These are phyloP conservation scores for Hura crepitans DNA, from an alignment of 441 rosid genomes.

Conservation along the genomic window DNA sequence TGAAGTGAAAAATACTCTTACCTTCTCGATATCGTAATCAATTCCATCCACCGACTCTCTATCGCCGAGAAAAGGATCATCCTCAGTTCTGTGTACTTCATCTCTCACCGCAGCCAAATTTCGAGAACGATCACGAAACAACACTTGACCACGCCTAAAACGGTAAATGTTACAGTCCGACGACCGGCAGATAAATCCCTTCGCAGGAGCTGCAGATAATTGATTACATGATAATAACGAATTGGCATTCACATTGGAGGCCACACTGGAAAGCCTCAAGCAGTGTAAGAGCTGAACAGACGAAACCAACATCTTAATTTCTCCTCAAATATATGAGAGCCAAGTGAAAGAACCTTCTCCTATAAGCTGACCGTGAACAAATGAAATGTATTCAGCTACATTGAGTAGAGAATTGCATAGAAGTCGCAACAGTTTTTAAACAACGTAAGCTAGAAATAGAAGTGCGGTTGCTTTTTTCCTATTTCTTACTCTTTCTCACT, in stretches of 20 bases:
- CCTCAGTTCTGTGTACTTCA: conserved; percentile 28
- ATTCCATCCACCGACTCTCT: conserved; percentile 27
- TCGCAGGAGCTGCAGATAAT: conserved; percentile 21
- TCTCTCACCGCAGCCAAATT: conserved; percentile 27
- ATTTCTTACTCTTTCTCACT: neutral
- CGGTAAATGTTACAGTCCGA: conserved; percentile 20
- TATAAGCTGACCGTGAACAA: neutral
- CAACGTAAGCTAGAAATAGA: neutral
- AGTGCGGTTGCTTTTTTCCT: neutral
- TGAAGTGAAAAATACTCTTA: conserved; percentile 18
- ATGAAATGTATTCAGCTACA: neutral
- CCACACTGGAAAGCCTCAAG: conserved; percentile 22
- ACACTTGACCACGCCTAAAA: conserved; percentile 22
- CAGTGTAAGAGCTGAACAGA: conserved; percentile 28
- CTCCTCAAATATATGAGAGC: neutral
- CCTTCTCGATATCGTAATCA: conserved; percentile 28
- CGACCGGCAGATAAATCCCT: conserved; percentile 21
- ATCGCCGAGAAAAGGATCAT: conserved; percentile 29
- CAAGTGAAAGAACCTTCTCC: neutral
- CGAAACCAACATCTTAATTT: conserved; percentile 37
- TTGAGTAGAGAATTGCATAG: conserved; percentile 1
- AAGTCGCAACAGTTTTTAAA: too few species aligned
- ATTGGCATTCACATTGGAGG: conserved; percentile 2
- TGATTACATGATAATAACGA: conserved; percentile 10
- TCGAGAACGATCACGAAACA: conserved; percentile 25